Evolutionary conservation across 2,329 filamentous ascomycete genomes (phyloP).

Genomic region (Spiromastix sp.): DNA sequence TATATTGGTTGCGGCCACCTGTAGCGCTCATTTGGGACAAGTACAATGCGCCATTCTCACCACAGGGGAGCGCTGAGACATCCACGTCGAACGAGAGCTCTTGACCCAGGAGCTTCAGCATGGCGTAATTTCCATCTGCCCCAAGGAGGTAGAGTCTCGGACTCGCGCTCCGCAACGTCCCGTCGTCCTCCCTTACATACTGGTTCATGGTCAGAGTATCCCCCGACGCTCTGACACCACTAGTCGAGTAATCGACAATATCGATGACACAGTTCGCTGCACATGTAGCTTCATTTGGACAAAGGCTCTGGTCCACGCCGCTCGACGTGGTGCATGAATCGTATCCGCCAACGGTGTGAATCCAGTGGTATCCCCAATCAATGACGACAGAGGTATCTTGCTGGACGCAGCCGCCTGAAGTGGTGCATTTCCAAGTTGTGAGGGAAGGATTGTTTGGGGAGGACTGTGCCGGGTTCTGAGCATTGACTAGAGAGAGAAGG

Average conservation of each 20-base stretch:
- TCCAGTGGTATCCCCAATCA: constrained; percentile 44
- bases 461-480: too few relatives aligned
- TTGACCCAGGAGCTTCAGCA: constrained; percentile 51
- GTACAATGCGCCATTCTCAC: constrained; percentile 60
- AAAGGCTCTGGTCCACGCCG: constrained; percentile 31
- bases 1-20: constrained; percentile 45
- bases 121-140: constrained; percentile 49
- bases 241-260: constrained; percentile 41
- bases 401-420: constrained; percentile 38
- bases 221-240: constrained; percentile 41
- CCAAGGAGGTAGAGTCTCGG: constrained; percentile 51
- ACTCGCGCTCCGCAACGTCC: constrained; percentile 26
- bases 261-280: constrained; percentile 46
- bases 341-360: constrained; percentile 32
- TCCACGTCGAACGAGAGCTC: constrained; percentile 63
- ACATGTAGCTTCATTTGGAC: constrained; percentile 38
- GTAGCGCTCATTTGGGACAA: constrained; percentile 49
- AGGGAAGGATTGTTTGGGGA: constrained; percentile 44
- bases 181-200: constrained; percentile 31
- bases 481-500: too few relatives aligned
- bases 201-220: constrained; percentile 37
- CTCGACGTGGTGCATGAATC: constrained; percentile 43
- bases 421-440: constrained; percentile 41
- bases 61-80: constrained; percentile 56
- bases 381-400: constrained; percentile 42